phyloP scores from a whole-genome alignment of 768 basidiomycete species.

The Ramaria rubella region DNA sequence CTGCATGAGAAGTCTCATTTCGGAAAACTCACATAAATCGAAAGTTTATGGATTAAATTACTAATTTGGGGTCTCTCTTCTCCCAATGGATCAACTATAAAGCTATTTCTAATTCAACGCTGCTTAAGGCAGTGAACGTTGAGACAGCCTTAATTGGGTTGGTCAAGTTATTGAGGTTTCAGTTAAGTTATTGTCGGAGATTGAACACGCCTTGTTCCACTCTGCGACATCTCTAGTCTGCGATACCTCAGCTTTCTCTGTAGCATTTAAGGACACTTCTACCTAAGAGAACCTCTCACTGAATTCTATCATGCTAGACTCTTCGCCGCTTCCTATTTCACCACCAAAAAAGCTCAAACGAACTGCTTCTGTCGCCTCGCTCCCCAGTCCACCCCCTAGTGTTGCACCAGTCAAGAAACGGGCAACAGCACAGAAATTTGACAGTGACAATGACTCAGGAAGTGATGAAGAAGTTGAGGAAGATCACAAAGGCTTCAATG shows the following conservation, averaged over 20 bases:
- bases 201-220: neutral
- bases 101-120: no score
- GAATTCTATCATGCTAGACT: conserved; percentile 25
- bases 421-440: conserved; percentile 19
- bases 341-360: conserved; percentile 44
- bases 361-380: conserved; percentile 54
- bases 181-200: no score
- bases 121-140: no score
- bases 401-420: conserved; percentile 38
- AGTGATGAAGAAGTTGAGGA: conserved; percentile 16
- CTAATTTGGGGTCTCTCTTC: no score
- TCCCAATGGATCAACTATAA: no score
- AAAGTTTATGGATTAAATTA: no score
- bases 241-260: neutral
- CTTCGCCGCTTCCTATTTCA: conserved; percentile 19
- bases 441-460: conserved; percentile 18
- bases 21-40: no score
- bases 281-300: neutral
- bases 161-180: no score
- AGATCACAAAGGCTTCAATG: conserved; percentile 14
- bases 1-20: no score
- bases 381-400: conserved; percentile 63
- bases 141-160: no score
- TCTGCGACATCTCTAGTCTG: neutral
- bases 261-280: neutral